phyloP scores from a whole-genome alignment of 306 rosid species.

The Rosa multiflora region DNA sequence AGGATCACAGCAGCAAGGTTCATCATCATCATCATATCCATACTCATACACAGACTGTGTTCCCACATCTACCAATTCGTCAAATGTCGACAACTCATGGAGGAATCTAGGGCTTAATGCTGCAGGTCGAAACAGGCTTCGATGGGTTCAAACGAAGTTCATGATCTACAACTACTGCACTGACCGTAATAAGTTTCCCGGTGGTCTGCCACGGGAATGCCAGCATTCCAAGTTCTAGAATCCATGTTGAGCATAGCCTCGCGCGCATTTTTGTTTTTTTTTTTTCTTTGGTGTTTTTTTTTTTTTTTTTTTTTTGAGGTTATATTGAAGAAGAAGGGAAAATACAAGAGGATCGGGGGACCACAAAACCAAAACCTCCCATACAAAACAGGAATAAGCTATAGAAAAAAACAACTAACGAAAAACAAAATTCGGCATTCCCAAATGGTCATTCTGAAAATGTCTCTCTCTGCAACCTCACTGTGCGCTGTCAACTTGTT shows the following conservation, averaged over 20 bases:
- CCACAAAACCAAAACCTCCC: too few species aligned
- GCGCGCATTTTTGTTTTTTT: background rate
- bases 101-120: constrained; percentile 25
- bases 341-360: too few species aligned
- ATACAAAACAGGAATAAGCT: too few species aligned
- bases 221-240: background rate
- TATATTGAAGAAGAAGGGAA: too few species aligned
- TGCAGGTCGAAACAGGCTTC: constrained; percentile 28
- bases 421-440: too few species aligned
- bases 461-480: too few species aligned
- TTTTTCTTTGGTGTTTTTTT: too few species aligned
- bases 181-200: constrained; percentile 34
- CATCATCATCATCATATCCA: background rate
- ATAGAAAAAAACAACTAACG: too few species aligned
- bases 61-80: constrained; percentile 3
- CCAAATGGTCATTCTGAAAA: too few species aligned
- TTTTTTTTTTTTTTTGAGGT: too few species aligned
- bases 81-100: constrained; percentile 6
- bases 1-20: background rate
- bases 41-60: background rate
- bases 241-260: background rate
- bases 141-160: constrained; percentile 38
- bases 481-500: too few species aligned
- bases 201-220: constrained; percentile 41
- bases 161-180: constrained; percentile 43